phyloP scores from a whole-genome alignment of 2,329 filamentous ascomycete genomes.

The Madurella mycetomatis region DNA sequence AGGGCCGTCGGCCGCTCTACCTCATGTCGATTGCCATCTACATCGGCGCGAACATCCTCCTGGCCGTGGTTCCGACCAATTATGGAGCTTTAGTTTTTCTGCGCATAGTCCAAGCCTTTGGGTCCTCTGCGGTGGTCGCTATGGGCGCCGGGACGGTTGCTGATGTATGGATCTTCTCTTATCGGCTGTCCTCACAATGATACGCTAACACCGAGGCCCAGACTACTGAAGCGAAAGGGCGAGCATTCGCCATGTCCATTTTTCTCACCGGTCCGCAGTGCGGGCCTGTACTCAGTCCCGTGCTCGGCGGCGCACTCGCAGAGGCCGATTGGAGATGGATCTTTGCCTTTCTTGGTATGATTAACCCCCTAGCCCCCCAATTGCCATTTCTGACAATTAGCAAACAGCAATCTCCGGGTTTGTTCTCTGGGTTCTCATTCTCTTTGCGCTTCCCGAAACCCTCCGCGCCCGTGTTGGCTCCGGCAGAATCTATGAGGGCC shows the following conservation, averaged over 20 bases:
- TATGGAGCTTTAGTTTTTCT: slow-evolving; percentile 15
- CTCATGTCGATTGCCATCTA: slow-evolving; percentile 13
- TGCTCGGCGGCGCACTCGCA: slow-evolving; percentile 15
- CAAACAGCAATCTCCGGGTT: slow-evolving; percentile 14
- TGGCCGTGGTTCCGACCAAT: slow-evolving; percentile 12
- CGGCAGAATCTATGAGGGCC: slow-evolving; percentile 5
- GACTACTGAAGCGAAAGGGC: slow-evolving; percentile 15
- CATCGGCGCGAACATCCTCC: slow-evolving; percentile 10
- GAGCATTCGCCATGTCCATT: slow-evolving; percentile 19
- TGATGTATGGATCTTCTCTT: slow-evolving; percentile 7
- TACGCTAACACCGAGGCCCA: background rate
- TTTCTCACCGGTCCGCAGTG: slow-evolving; percentile 16
- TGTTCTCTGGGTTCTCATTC: slow-evolving; percentile 8
- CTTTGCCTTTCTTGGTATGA: slow-evolving; percentile 16
- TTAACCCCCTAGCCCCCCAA: background rate
- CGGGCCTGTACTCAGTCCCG: slow-evolving; percentile 13
- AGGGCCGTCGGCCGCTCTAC: slow-evolving; percentile 15
- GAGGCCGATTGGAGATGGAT: slow-evolving; percentile 19
- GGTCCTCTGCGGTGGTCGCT: slow-evolving; percentile 10
- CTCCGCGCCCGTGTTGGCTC: slow-evolving; percentile 14
- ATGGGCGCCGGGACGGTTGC: slow-evolving; percentile 17
- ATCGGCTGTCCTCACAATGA: too few species aligned
- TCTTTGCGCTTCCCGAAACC: slow-evolving; percentile 11
- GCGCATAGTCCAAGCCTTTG: slow-evolving; percentile 14
- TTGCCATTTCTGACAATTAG: background rate